Evolutionary conservation across 148 eudicot genomes (phyloP), one percentile per base, ranked within the genome.

Genomic region (Silene latifolia): DNA sequence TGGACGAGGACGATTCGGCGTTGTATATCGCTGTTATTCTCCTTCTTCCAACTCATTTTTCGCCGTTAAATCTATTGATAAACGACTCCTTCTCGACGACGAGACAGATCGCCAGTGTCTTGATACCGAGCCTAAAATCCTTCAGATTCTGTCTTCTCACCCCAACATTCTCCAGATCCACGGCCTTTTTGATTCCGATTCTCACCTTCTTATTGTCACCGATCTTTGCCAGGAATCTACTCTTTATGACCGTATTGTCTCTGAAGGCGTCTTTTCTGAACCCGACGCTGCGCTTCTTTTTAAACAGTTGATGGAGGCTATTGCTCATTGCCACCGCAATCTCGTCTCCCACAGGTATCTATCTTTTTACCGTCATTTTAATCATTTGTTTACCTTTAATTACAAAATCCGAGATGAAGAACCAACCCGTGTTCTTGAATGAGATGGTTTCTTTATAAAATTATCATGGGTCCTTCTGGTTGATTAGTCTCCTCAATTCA

Each of bases 1-100:
- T 73, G 97, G 98, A 32, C 90, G 96, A 19, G 96, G 97, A 8
- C 82, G 88, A 19, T 91, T 94, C 85, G 97, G 96, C 74, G 74
- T 84, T 74, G 89, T 94, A 61, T 70, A 83, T 88, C 92, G 93
- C 62, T 91, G 97, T 72, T 73, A 79, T 72, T 91, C 90, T 14
- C 46, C 86, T 18, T 9, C 62, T 35, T 54, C 85, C 39, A 69
- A 62, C 63, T 58, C 69, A 15, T 79, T 83, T 7, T 86, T 70
- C 64, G 98, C 98, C 65, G 89, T 88, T 27, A 94, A 94, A 46
- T 85, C 93, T 32, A 82, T 94, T 80, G 84, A 88, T 66, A 93
- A 90, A 8, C 82, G 83, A 56, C 85, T 74, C 67, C 78, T 91
- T 48, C 7, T 71, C 6, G 73, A 74, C 73, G 95, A 93, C 57